Percentiles rank a stretch among this genome's conserved stretches.
Evolutionary conservation across 2,329 filamentous ascomycete genomes (phyloP).

Genomic region (Magnaporthiopsis rhizophila): DNA sequence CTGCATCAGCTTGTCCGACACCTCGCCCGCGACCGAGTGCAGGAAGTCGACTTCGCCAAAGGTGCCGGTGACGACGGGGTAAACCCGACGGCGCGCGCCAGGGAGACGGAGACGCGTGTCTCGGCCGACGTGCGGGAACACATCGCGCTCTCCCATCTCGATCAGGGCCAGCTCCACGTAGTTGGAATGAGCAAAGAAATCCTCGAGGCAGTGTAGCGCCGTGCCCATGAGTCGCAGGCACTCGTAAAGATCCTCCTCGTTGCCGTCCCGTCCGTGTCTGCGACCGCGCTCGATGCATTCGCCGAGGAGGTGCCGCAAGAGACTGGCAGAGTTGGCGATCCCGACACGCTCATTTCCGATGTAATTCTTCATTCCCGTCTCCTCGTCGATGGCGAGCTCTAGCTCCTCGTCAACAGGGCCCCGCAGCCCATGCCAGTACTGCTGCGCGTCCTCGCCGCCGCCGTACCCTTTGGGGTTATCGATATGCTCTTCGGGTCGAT

Average conservation of each 20-base stretch:
- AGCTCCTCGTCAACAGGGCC: slow-evolving; percentile 70
- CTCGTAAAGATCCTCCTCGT: slow-evolving; percentile 77
- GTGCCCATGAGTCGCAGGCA: slow-evolving; percentile 84
- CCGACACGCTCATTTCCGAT: slow-evolving; percentile 75
- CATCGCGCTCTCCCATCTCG: slow-evolving; percentile 69
- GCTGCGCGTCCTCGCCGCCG: slow-evolving; percentile 75
- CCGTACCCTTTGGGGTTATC: slow-evolving; percentile 77
- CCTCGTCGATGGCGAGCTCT: slow-evolving; percentile 70
- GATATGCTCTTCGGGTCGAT: slow-evolving; percentile 49
- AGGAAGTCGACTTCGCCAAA: slow-evolving; percentile 94
- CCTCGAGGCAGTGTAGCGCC: slow-evolving; percentile 82
- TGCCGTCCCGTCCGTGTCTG: slow-evolving; percentile 55
- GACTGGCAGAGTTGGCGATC: slow-evolving; percentile 73
- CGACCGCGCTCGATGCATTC: slow-evolving; percentile 72
- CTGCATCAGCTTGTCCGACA: slow-evolving; percentile 84
- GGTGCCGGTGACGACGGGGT: slow-evolving; percentile 80
- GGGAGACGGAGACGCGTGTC: slow-evolving; percentile 60
- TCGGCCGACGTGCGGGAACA: slow-evolving; percentile 83
- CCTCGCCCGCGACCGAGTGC: slow-evolving; percentile 71
- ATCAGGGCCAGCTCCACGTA: slow-evolving; percentile 83
- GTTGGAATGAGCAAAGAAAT: slow-evolving; percentile 90
- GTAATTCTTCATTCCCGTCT: slow-evolving; percentile 83
- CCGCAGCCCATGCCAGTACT: slow-evolving; percentile 73
- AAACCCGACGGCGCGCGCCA: slow-evolving; percentile 60
- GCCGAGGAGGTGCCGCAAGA: slow-evolving; percentile 66